Conservation (phyloP, 768 basidiomycete species). For the Tricholoma bakamatsutake region DNA sequence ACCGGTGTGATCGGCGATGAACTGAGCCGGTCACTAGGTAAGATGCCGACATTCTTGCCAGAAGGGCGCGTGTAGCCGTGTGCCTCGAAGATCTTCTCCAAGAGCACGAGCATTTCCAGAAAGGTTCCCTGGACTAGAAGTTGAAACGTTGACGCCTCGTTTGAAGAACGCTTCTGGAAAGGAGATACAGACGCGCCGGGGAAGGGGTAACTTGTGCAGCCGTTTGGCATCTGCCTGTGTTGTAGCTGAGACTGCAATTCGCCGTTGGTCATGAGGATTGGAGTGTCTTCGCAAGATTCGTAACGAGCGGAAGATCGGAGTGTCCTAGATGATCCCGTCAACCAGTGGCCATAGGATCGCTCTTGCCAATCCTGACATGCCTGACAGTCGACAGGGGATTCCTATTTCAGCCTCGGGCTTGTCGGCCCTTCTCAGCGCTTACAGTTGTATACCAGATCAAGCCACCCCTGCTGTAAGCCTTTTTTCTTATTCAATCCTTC, state of each 20-base stretch:
- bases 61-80: neutral
- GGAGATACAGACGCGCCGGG: neutral
- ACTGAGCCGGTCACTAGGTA: neutral
- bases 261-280: neutral
- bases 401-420: slow-evolving; percentile 18
- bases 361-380: slow-evolving; percentile 25
- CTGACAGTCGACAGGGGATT: neutral
- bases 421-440: slow-evolving; percentile 17
- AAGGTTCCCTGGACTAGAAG: neutral
- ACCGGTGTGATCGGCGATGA: neutral
- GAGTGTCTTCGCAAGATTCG: neutral
- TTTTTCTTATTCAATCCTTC: neutral
- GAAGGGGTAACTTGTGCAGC: neutral
- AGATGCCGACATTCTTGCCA: neutral
- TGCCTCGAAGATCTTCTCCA: neutral
- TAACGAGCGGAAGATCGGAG: slow-evolving; percentile 24
- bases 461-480: slow-evolving; percentile 9
- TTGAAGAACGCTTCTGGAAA: neutral
- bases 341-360: slow-evolving; percentile 7
- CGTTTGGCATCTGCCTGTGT: neutral
- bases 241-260: neutral
- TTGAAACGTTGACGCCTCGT: neutral
- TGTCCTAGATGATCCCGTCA: slow-evolving; percentile 12
- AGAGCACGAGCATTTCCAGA: neutral
- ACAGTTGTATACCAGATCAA: slow-evolving; percentile 13